Conservation (phyloP, 805 yeast species). For the Spathaspora sp. region DNA sequence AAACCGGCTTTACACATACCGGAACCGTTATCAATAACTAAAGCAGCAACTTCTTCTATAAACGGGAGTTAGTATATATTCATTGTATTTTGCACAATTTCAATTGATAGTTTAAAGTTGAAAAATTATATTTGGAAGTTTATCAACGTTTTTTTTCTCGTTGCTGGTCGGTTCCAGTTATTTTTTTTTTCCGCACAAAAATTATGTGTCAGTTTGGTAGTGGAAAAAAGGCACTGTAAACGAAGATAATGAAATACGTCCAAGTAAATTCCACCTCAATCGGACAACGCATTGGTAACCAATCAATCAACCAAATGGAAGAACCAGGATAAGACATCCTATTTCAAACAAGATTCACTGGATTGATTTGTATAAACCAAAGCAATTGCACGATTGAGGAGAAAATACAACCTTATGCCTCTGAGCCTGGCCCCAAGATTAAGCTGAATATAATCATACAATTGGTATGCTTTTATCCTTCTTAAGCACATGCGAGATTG, state of each 20-base stretch:
- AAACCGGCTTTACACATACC: slow-evolving; percentile 99
- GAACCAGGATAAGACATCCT: background rate
- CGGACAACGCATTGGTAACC: background rate
- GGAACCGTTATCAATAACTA: slow-evolving; percentile 99
- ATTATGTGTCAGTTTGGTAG: background rate
- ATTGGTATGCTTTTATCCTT: background rate
- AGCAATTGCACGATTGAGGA: background rate
- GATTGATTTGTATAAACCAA: background rate
- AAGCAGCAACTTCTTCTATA: slow-evolving; percentile 47
- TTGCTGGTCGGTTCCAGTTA: background rate
- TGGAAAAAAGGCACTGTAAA: background rate
- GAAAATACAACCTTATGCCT: background rate
- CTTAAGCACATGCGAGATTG: background rate
- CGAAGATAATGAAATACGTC: background rate
- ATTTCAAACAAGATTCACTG: background rate
- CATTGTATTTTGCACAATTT: background rate
- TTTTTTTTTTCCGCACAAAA: background rate
- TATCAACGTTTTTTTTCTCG: background rate
- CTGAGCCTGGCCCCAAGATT: background rate
- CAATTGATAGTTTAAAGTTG: background rate
- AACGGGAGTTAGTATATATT: slow-evolving; percentile 15
- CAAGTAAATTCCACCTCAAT: background rate
- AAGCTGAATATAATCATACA: background rate
- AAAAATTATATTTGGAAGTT: background rate
- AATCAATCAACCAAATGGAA: background rate